A percentile compares a stretch with the other conserved stretches of the same genome.
These are phyloP conservation scores for Aspergillus fischeri DNA, from an alignment of 2,329 filamentous ascomycete species.

Conservation along the genomic window DNA sequence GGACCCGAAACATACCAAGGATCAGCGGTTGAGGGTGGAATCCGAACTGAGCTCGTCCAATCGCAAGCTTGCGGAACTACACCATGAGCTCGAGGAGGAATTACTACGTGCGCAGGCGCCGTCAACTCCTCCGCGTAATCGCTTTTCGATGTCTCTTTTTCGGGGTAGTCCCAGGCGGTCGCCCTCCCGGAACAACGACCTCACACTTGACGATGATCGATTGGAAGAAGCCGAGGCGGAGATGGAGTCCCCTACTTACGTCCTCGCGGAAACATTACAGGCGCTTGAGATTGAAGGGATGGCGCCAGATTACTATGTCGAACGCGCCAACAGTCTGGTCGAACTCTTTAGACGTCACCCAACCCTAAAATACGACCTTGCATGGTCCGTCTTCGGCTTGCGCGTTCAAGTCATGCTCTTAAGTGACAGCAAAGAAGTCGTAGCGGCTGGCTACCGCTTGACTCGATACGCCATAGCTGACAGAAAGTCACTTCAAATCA, in stretches of 20 bases:
- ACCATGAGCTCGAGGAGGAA: constrained; percentile 57
- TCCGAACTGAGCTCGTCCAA: constrained; percentile 89
- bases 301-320: constrained; percentile 91
- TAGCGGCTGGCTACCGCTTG: constrained; percentile 89
- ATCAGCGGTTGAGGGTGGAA: constrained; percentile 73
- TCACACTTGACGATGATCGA: constrained; percentile 35
- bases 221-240: constrained; percentile 59
- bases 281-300: constrained; percentile 83
- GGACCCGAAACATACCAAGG: constrained; percentile 91
- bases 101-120: constrained; percentile 56
- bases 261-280: constrained; percentile 83
- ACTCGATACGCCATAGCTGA: constrained; percentile 94
- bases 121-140: constrained; percentile 46
- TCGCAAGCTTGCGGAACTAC: constrained; percentile 59
- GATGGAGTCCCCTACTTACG: constrained; percentile 84
- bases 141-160: constrained; percentile 54
- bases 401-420: constrained; percentile 94
- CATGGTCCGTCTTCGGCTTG: constrained; percentile 91
- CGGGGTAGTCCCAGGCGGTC: constrained; percentile 53
- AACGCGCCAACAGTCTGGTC: constrained; percentile 86
- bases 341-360: constrained; percentile 92
- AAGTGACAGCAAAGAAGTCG: constrained; percentile 91
- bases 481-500: constrained; percentile 79
- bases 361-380: constrained; percentile 91
- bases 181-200: constrained; percentile 38